phyloP scores from a whole-genome alignment of 2,329 filamentous ascomycete species.

The Coleophoma crateriformis region DNA sequence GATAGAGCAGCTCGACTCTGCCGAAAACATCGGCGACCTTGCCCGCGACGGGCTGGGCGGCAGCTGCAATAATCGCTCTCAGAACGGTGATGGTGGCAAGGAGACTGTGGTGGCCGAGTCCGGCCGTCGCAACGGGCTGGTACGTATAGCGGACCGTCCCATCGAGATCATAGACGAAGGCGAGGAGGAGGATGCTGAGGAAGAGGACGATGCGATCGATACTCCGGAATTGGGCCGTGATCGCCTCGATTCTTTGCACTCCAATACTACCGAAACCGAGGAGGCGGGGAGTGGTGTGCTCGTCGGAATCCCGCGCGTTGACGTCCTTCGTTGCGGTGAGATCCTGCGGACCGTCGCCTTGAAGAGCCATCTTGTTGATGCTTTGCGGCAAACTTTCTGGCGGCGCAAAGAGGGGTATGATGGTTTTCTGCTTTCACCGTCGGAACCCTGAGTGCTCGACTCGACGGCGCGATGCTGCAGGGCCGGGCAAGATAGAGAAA shows the following conservation, averaged over 20 bases:
- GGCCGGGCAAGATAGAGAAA: too few species aligned
- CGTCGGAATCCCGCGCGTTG: background rate
- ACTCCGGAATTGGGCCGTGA: slow-evolving; percentile 44
- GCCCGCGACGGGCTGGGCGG: slow-evolving; percentile 49
- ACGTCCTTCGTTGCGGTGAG: background rate
- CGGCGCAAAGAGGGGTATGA: too few species aligned
- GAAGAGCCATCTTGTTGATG: background rate
- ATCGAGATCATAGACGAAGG: slow-evolving; percentile 59
- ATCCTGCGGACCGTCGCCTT: background rate
- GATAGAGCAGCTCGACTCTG: slow-evolving; percentile 47
- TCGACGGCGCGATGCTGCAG: too few species aligned
- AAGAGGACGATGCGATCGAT: slow-evolving; percentile 53
- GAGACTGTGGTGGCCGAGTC: slow-evolving; percentile 46
- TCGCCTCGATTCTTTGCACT: slow-evolving; percentile 52
- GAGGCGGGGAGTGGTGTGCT: background rate
- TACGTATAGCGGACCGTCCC: slow-evolving; percentile 50
- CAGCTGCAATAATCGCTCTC: slow-evolving; percentile 53
- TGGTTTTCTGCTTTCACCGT: too few species aligned
- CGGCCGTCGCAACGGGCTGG: slow-evolving; percentile 48
- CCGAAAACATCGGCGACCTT: slow-evolving; percentile 61
- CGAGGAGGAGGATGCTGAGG: slow-evolving; percentile 53
- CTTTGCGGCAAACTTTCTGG: too few species aligned
- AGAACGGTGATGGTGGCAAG: slow-evolving; percentile 54
- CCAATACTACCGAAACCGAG: slow-evolving; percentile 38
- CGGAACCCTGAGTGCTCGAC: too few species aligned